Evolutionary conservation across 768 basidiomycete genomes (phyloP).

Genomic region (Tylopilus plumbeoviolaceoides): DNA sequence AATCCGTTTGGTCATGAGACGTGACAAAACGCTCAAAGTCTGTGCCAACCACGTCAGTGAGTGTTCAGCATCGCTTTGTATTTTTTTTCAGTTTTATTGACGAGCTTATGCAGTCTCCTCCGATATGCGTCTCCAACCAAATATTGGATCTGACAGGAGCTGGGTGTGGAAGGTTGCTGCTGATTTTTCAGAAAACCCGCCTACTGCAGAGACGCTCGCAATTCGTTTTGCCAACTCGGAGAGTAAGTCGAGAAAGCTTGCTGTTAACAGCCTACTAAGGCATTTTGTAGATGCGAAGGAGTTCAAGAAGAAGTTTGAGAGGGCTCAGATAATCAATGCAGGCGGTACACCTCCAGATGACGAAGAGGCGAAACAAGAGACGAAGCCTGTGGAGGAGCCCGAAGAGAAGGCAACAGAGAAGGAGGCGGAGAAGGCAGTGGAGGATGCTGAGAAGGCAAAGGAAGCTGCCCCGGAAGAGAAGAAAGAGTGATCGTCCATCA

Average conservation of each 20-base stretch:
- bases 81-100: constrained; percentile 1
- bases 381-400: constrained; percentile 26
- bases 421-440: constrained; percentile 30
- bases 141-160: constrained; percentile 97
- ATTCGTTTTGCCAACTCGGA: constrained; percentile 98
- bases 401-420: constrained; percentile 19
- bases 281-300: constrained; percentile 59
- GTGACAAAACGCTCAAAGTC: constrained; percentile 99
- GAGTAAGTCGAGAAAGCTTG: constrained; percentile 52
- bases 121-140: constrained; percentile 94
- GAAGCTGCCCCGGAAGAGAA: constrained; percentile 30
- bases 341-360: constrained; percentile 27
- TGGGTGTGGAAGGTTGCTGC: constrained; percentile 99
- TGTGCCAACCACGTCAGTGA: constrained; percentile 96
- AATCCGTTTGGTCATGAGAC: constrained; percentile 95
- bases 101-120: constrained; percentile 55
- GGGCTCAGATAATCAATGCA: constrained; percentile 68
- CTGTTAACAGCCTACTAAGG: neutral
- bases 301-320: constrained; percentile 89
- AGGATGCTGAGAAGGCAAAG: constrained; percentile 35
- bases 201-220: constrained; percentile 92
- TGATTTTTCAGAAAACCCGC: constrained; percentile 88
- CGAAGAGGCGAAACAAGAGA: constrained; percentile 21
- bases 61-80: constrained; percentile 17
- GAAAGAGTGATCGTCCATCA: constrained; percentile 18